These are phyloP conservation scores for Zizania palustris DNA, from an alignment of 202 grass and related monocot genomes.

Conservation along the genomic window DNA sequence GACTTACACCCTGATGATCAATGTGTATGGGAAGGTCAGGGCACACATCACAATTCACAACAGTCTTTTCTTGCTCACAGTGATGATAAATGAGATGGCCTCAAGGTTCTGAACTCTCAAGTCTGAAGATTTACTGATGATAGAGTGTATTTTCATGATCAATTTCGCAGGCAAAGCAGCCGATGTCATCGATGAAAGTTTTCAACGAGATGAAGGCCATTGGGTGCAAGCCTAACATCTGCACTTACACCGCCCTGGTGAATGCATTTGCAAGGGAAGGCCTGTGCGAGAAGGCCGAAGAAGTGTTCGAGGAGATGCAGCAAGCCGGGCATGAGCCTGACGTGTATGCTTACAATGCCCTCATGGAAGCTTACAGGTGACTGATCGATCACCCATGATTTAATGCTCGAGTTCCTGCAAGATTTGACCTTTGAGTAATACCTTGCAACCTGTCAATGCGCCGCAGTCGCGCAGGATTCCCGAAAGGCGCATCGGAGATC, in stretches of 20 bases:
- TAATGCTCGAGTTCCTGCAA: not conserved
- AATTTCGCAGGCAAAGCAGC: conserved; percentile 66
- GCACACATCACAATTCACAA: no score
- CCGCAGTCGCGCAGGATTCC: conserved; percentile 71
- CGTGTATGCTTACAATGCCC: conserved; percentile 88
- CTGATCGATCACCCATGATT: not conserved
- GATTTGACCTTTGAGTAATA: not conserved
- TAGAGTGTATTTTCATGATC: not conserved
- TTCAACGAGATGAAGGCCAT: conserved; percentile 88
- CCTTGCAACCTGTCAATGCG: not conserved
- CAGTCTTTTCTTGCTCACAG: conserved; percentile 2
- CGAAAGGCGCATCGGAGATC: conserved; percentile 73
- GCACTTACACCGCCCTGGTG: conserved; percentile 85
- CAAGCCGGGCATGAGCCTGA: conserved; percentile 79
- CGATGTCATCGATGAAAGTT: conserved; percentile 61
- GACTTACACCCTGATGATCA: conserved; percentile 92
- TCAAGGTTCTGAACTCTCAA: not conserved
- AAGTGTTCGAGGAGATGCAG: conserved; percentile 85
- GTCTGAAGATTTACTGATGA: not conserved
- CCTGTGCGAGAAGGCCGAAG: conserved; percentile 87
- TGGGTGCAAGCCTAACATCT: conserved; percentile 84
- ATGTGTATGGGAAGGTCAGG: conserved; percentile 81
- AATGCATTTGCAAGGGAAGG: conserved; percentile 91
- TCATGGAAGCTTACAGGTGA: conserved; percentile 96
- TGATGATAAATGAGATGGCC: not conserved